Evolutionary conservation across 495 filamentous ascomycete genomes (phyloP), one percentile per base, ranked within the genome.

Genomic region (Penicillium atrosanguineum): DNA sequence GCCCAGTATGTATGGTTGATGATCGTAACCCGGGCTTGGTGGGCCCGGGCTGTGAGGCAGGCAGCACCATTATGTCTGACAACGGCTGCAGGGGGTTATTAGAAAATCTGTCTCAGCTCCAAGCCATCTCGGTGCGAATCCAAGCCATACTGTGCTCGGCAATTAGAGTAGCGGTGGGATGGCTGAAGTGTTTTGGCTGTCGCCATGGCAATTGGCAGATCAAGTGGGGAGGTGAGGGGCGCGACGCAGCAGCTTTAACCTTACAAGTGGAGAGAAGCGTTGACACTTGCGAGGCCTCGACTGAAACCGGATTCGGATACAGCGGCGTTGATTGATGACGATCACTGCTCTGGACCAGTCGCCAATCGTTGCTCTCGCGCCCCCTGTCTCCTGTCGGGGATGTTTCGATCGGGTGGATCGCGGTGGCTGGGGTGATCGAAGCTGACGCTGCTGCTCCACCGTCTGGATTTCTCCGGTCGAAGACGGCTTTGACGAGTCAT

Each of bases 391-490:
- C 49, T 23, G 42, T 28, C 53, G 15, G 44, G 53, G 60, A 65
- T 65, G 56, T 37, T 52, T 52, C 51, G 52, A 59, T 48, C 28
- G 16, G 52, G 50, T 57, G 58, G 54, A 58, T 58, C 46, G 43
- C 20, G 61, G 64, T 67, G 64, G 64, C 64, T 67, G 63, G 63
- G 61, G 43, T 50, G 56, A 58, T 57, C 44, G 15, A 49, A 63
- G 63, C 56, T 65, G 55, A 59, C 45, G 59, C 52, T 58, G 45
- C 46, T 34, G 48, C 53, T 61, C 63, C 63, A 66, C 61, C 38
- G 38, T 57, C 25, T 53, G 18, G 47, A 60, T 56, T 20, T 56
- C 11, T 12, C 54, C 36, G 39, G 44, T 41, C 36, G 38, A 48
- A 54, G 56, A 58, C 60, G 51, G 56, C 26, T 39, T 26, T 43